A percentile compares a stretch with the other conserved stretches of the same genome.
phyloP scores from a whole-genome alignment of 106 monocot species.

The Dendrobium catenatum region DNA sequence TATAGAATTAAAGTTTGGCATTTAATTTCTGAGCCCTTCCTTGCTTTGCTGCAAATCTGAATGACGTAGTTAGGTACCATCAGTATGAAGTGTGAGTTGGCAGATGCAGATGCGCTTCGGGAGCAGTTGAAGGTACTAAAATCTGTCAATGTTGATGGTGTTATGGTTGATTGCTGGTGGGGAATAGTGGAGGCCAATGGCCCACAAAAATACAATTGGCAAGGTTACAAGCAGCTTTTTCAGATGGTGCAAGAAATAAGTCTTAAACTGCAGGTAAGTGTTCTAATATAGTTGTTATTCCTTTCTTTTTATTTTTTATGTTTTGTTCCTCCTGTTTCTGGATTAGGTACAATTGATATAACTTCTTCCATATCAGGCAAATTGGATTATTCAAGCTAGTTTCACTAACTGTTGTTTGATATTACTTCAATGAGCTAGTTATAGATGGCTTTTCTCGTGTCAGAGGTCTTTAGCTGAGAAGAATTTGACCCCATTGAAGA shows the following conservation, averaged over 20 bases:
- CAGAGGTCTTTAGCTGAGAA: slow-evolving; percentile 1
- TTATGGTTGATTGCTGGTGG: slow-evolving; percentile 98
- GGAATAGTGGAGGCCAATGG: slow-evolving; percentile 74
- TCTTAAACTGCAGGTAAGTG: slow-evolving; percentile 80
- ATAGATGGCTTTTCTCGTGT: neutral
- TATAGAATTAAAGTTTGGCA: neutral
- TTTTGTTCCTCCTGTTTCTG: neutral
- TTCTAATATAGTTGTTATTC: neutral
- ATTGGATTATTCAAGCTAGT: neutral
- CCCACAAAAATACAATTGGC: slow-evolving; percentile 79
- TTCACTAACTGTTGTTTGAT: neutral
- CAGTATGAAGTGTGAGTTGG: slow-evolving; percentile 74
- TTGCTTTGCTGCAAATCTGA: neutral
- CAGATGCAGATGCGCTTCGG: slow-evolving; percentile 57
- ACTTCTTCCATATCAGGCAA: neutral
- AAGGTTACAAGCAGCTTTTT: slow-evolving; percentile 69
- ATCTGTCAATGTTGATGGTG: slow-evolving; percentile 74
- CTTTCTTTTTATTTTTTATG: neutral
- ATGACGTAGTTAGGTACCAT: slow-evolving; percentile 58
- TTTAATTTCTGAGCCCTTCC: neutral
- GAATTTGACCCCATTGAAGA: neutral
- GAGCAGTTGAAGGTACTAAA: slow-evolving; percentile 60
- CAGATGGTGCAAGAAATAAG: slow-evolving; percentile 64
- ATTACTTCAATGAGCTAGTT: neutral
- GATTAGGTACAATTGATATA: neutral